A percentile compares a stretch with the other conserved stretches of the same genome.
phyloP scores from a whole-genome alignment of 352 stramenopile genomes.

The Globisporangium cystogenes region DNA sequence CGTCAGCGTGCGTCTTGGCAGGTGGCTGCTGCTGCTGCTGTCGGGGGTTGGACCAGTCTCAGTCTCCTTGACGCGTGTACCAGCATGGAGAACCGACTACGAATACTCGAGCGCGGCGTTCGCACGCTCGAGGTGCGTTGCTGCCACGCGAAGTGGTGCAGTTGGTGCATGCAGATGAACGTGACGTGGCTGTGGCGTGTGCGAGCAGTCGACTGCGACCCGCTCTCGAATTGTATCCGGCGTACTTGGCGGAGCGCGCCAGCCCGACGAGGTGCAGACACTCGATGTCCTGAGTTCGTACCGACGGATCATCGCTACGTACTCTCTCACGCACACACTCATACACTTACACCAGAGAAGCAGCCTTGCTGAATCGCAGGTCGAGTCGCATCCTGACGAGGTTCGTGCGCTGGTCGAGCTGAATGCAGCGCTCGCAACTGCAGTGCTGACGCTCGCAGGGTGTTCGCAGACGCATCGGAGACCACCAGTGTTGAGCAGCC shows the following conservation, averaged over 20 bases:
- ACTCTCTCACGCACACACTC: background rate
- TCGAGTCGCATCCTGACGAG: background rate
- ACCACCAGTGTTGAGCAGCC: background rate
- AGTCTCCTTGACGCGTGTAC: background rate
- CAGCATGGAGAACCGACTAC: slow-evolving; percentile 16
- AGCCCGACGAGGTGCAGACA: background rate
- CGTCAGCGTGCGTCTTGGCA: slow-evolving; percentile 6
- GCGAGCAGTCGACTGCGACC: background rate
- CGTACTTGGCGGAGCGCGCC: background rate
- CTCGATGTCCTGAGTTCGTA: background rate
- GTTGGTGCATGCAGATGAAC: background rate
- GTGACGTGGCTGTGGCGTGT: background rate
- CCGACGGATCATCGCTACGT: background rate
- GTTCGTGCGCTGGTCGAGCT: background rate
- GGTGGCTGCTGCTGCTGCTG: background rate
- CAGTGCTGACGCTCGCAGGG: background rate
- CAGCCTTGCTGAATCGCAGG: background rate
- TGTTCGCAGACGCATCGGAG: background rate
- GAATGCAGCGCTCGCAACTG: too few species aligned
- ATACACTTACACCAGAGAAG: background rate
- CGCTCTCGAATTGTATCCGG: slow-evolving; percentile 1
- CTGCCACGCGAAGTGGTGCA: background rate
- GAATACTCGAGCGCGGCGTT: slow-evolving; percentile 11
- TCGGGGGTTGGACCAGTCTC: background rate
- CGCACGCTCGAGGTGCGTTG: slow-evolving; percentile 7